Conservation (phyloP, 345 rosid genomes). For the Murraya paniculata region DNA sequence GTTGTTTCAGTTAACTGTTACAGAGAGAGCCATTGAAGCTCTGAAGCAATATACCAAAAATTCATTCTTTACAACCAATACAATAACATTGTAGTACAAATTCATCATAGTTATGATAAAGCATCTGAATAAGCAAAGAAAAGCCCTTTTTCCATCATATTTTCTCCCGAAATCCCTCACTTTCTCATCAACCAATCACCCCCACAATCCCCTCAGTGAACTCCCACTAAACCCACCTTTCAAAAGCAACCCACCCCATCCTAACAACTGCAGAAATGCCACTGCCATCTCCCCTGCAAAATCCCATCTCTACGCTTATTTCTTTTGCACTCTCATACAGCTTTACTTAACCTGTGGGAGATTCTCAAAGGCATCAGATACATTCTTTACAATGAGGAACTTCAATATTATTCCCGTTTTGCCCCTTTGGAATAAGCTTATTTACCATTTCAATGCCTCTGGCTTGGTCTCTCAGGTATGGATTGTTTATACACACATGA, state of each 20-base stretch:
- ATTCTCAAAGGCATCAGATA: conserved; percentile 49
- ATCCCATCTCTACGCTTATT: conserved; percentile 45
- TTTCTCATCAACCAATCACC: conserved; percentile 31
- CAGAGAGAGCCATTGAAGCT: not conserved
- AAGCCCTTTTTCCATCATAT: conserved; percentile 5
- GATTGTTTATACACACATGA: conserved; percentile 62
- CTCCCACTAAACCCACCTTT: conserved; percentile 9
- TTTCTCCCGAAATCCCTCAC: conserved; percentile 22
- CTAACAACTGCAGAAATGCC: not conserved
- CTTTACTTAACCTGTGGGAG: conserved; percentile 63
- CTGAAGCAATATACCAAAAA: not conserved
- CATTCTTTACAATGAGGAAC: conserved; percentile 62
- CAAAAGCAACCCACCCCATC: not conserved
- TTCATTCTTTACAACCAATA: not conserved
- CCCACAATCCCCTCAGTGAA: conserved; percentile 13
- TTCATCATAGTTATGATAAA: conserved; percentile 8
- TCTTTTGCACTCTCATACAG: conserved; percentile 71
- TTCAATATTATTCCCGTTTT: conserved; percentile 44
- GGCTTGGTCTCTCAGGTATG: conserved; percentile 72
- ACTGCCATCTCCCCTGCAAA: conserved; percentile 19
- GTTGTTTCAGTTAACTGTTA: not conserved
- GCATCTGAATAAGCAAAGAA: not conserved
- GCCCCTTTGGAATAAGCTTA: conserved; percentile 57
- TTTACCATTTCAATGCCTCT: conserved; percentile 53
- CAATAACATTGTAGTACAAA: not conserved